phyloP scores from a whole-genome alignment of 306 rosid species.

The Cucumis sativus region Cucumber_9930_V3 NC_026661.2:21577501-21578000 shows the following conservation, averaged over 20 bases:
- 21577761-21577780: slow-evolving; percentile 32
- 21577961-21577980: slow-evolving; percentile 99
- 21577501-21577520: slow-evolving; percentile 33
- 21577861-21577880: slow-evolving; percentile 65
- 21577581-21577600: slow-evolving; percentile 53
- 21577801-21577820: slow-evolving; percentile 17
- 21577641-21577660: slow-evolving; percentile 14
- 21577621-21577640: slow-evolving; percentile 18
- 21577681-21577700: slow-evolving; percentile 22
- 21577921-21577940: slow-evolving; percentile 83
- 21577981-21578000: slow-evolving; percentile 72
- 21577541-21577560: slow-evolving; percentile 11
- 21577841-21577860: slow-evolving; percentile 16
- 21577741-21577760: slow-evolving; percentile 61
- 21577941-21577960: slow-evolving; percentile 82
- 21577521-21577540: slow-evolving; percentile 7
- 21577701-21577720: slow-evolving; percentile 22
- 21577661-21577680: slow-evolving; percentile 35
- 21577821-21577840: slow-evolving; percentile 16
- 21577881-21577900: slow-evolving; percentile 70
- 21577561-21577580: slow-evolving; percentile 50
- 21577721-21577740: slow-evolving; percentile 41
- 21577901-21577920: slow-evolving; percentile 86
- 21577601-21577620: slow-evolving; percentile 23
- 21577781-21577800: slow-evolving; percentile 29